These are phyloP conservation scores for Nakazawaea laoshanensis DNA, from an alignment of 805 yeast genomes.

Conservation along the genomic window DNA sequence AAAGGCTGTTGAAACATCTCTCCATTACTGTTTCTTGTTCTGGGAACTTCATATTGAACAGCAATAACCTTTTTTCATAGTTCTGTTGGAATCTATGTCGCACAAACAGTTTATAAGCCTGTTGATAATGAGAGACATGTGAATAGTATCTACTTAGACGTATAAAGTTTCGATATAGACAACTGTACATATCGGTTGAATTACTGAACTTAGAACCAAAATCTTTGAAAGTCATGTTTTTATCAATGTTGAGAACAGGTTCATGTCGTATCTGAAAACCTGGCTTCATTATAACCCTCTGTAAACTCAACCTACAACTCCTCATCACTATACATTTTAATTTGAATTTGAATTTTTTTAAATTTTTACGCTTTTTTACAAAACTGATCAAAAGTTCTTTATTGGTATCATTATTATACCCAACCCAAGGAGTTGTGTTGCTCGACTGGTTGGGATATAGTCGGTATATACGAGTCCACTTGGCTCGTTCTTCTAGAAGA, in stretches of 20 bases:
- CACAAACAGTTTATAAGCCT: slow-evolving; percentile 1
- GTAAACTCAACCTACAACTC: no score
- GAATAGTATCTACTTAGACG: slow-evolving; percentile 2
- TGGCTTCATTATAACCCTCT: no score
- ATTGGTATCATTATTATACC: slow-evolving; percentile 22
- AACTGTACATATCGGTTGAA: background rate
- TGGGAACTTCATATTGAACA: background rate
- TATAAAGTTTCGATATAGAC: slow-evolving; percentile 2
- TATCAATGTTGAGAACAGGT: no score
- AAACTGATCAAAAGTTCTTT: no score
- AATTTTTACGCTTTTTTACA: no score
- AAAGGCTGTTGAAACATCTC: slow-evolving; percentile 1
- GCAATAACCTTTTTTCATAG: background rate
- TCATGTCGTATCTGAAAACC: no score
- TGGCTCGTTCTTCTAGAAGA: slow-evolving; percentile 16
- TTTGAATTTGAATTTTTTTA: no score
- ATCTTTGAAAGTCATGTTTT: no score
- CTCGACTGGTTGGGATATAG: slow-evolving; percentile 62
- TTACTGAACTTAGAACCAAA: background rate
- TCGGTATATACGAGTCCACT: slow-evolving; percentile 26
- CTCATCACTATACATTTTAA: no score
- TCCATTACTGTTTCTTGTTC: background rate
- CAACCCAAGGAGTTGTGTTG: slow-evolving; percentile 69
- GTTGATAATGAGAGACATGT: background rate
- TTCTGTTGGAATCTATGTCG: slow-evolving; percentile 1